Percentiles rank a stretch among this genome's conserved stretches.
These are phyloP conservation scores for Trametes gibbosa DNA, from an alignment of 768 basidiomycete species.

Conservation along the genomic window DNA sequence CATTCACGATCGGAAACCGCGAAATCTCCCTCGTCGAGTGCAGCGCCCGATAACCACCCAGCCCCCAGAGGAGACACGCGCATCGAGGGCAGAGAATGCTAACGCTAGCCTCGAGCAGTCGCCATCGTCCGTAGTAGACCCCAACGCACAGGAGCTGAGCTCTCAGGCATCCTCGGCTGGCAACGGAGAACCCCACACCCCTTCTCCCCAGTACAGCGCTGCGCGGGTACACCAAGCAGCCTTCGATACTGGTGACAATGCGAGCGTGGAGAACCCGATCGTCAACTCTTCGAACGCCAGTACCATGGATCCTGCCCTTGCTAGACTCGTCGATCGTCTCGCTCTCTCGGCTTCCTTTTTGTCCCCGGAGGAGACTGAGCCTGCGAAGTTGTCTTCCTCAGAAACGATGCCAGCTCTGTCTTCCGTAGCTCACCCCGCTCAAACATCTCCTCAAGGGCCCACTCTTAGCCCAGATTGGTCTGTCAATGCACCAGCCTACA, in stretches of 20 bases:
- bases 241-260: slow-evolving; percentile 29
- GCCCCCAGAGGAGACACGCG: slow-evolving; percentile 21
- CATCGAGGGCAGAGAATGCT: slow-evolving; percentile 30
- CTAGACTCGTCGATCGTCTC: slow-evolving; percentile 45
- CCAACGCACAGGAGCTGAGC: slow-evolving; percentile 54
- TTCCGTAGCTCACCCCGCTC: not conserved
- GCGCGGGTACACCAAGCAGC: slow-evolving; percentile 34
- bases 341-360: slow-evolving; percentile 7
- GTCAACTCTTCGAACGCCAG: slow-evolving; percentile 31
- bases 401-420: slow-evolving; percentile 1
- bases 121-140: slow-evolving; percentile 31
- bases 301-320: slow-evolving; percentile 66
- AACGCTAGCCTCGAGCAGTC: slow-evolving; percentile 18
- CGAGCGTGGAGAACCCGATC: slow-evolving; percentile 31
- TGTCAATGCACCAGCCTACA: slow-evolving; percentile 9
- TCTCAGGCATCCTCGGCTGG: slow-evolving; percentile 63
- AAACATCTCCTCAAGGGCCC: not conserved
- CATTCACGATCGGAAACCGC: slow-evolving; percentile 62
- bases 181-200: slow-evolving; percentile 59
- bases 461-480: slow-evolving; percentile 12
- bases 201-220: slow-evolving; percentile 56
- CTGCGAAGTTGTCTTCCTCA: not conserved
- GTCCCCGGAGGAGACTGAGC: not conserved
- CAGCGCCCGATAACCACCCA: slow-evolving; percentile 24
- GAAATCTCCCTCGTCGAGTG: slow-evolving; percentile 40